Evolutionary conservation across 495 filamentous ascomycete species (phyloP), one percentile per base, ranked within the genome.

Genomic region (Neurospora sp.): DNA sequence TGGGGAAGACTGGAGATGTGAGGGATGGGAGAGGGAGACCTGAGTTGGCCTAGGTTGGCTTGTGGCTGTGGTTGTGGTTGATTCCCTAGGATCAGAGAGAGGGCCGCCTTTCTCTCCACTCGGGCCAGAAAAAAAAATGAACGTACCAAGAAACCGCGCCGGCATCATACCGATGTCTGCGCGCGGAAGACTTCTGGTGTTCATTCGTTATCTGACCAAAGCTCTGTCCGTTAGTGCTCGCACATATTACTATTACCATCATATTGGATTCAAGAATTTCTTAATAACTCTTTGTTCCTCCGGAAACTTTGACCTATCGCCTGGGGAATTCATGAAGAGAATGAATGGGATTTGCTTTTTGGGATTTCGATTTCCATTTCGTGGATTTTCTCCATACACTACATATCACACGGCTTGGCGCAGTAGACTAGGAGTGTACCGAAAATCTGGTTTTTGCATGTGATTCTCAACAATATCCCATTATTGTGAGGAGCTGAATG

Each of bases 221-320:
- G 53, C 53, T 66, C 53, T 66, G 27, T 66, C 53, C 53, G 53
- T 66, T 66, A 66, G 27, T 66, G 53, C 53, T 66, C 53, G 53
- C 53, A 66, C 53, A 66, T 66, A 66, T 66, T 66, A 66, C 14
- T 66, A 66, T 66, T 66, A 66, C 53, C 53, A 66, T 66, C 53
- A 66, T 66, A 66, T 66, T 66, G 27, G 53, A 11, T 81, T 79
- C 68, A 66, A 66, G 27, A 66, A 66, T 66, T 66, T 66, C 53
- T 66, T 66, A 66, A 66, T 66, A 66, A 66, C 53, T 18, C 53
- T 66, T 66, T 66, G 53, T 35, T 37, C 53, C 48, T 20, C 44
- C 3, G 12, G 20, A 16, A 8, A 14, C 5, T 31, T 31, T 22
- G 53, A 61, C 1, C 11, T 7, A 14, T 14, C 6, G 27, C 27